Percentiles rank a stretch among this genome's conserved stretches.
These are phyloP conservation scores for Microbotryum violaceum DNA, from an alignment of 1,284 basidiomycete genomes.

Conservation along the genomic window DNA sequence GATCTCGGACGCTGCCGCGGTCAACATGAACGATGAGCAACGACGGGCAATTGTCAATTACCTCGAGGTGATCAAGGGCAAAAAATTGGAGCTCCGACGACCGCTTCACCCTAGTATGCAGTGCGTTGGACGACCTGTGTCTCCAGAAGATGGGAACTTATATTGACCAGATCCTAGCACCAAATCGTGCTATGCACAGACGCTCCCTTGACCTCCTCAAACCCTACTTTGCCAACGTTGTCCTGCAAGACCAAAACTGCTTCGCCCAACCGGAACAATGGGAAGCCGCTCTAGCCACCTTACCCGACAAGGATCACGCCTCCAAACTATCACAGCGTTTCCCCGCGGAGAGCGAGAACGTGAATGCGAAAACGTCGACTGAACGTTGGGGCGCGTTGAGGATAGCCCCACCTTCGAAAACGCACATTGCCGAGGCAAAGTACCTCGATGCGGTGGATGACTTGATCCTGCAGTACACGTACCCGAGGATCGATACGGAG, in stretches of 20 bases:
- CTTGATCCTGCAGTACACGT: conserved; percentile 87
- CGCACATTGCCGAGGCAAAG: conserved; percentile 31
- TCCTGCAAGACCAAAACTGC: conserved; percentile 78
- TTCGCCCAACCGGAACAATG: conserved; percentile 66
- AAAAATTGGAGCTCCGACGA: conserved; percentile 65
- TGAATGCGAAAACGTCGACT: not conserved
- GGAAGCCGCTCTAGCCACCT: conserved; percentile 63
- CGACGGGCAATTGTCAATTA: conserved; percentile 77
- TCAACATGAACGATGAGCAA: conserved; percentile 85
- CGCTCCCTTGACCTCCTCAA: conserved; percentile 51
- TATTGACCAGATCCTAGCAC: not conserved
- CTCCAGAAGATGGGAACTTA: not conserved
- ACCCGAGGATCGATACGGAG: conserved; percentile 92
- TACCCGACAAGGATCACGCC: conserved; percentile 57
- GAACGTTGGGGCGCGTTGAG: conserved; percentile 18
- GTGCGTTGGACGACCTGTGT: conserved; percentile 45
- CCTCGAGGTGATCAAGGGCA: conserved; percentile 79
- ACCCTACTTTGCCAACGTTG: conserved; percentile 57
- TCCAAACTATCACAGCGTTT: conserved; percentile 27
- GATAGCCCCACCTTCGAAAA: not conserved
- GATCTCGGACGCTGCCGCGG: conserved; percentile 84
- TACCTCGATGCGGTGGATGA: conserved; percentile 60
- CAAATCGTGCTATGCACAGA: conserved; percentile 1
- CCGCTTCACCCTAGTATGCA: conserved; percentile 61
- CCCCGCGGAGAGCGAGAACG: not conserved